Evolutionary conservation across 2,329 filamentous ascomycete species (phyloP).

Genomic region (Purpureocillium lavendulum): DNA sequence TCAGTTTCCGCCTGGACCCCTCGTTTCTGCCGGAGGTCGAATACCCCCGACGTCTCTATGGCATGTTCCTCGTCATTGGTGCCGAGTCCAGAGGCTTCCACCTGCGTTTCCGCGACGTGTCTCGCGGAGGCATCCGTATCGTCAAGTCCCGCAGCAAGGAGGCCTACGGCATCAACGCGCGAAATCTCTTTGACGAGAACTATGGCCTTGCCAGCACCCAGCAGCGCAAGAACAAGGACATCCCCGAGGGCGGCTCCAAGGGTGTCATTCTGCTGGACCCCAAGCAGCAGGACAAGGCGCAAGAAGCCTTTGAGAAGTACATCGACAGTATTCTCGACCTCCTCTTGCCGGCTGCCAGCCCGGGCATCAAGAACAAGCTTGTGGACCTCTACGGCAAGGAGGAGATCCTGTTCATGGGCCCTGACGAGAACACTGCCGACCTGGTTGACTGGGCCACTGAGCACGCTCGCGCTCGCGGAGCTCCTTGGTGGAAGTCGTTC

Average conservation of each 20-base stretch:
- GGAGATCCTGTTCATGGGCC: conserved; percentile 97
- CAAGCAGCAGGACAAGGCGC: conserved; percentile 86
- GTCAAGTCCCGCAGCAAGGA: conserved; percentile 97
- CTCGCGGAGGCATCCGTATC: conserved; percentile 93
- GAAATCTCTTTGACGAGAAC: conserved; percentile 96
- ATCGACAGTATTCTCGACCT: conserved; percentile 98
- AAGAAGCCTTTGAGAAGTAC: conserved; percentile 96
- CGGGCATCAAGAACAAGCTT: conserved; percentile 97
- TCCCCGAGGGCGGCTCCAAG: conserved; percentile 95
- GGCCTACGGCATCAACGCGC: conserved; percentile 91
- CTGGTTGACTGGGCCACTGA: conserved; percentile 98
- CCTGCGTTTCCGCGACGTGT: conserved; percentile 92
- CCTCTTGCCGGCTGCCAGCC: conserved; percentile 78
- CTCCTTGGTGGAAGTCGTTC: conserved; percentile 99
- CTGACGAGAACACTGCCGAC: conserved; percentile 97
- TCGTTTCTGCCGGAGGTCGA: conserved; percentile 83
- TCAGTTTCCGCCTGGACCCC: conserved; percentile 91
- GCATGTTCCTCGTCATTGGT: conserved; percentile 98
- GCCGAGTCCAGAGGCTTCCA: conserved; percentile 97
- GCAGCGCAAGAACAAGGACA: conserved; percentile 99
- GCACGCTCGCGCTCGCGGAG: conserved; percentile 78
- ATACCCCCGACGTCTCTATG: conserved; percentile 88
- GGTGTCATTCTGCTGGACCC: conserved; percentile 92
- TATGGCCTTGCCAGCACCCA: conserved; percentile 97
- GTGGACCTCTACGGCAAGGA: conserved; percentile 92